phyloP scores from a whole-genome alignment of 768 basidiomycete genomes.

The Tricholoma sp. region DNA sequence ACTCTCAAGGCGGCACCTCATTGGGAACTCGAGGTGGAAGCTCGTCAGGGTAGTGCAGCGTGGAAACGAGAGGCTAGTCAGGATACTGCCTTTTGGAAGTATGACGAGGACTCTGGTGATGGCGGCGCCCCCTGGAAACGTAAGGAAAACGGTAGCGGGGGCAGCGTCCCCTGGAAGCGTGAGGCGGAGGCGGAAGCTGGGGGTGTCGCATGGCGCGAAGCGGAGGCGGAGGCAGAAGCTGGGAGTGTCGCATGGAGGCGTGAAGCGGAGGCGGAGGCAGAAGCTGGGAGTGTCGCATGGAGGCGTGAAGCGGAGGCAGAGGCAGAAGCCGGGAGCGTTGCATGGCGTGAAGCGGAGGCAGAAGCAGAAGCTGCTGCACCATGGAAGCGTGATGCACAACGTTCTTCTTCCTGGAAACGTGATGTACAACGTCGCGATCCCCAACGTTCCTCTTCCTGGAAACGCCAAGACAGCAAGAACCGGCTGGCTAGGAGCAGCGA shows the following conservation, averaged over 20 bases:
- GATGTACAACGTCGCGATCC: slow-evolving; percentile 1
- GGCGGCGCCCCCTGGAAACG: neutral
- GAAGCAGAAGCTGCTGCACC: slow-evolving; percentile 5
- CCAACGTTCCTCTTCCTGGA: slow-evolving; percentile 1
- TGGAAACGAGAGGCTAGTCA: no score
- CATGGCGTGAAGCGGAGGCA: slow-evolving; percentile 7
- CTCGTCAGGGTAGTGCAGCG: no score
- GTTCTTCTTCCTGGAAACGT: slow-evolving; percentile 15
- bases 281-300: no score
- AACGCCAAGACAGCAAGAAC: slow-evolving; percentile 3
- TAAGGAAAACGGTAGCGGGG: neutral
- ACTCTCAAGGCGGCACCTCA: neutral
- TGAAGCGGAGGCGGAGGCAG: slow-evolving; percentile 1
- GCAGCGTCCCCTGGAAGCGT: slow-evolving; percentile 5
- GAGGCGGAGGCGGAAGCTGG: slow-evolving; percentile 7
- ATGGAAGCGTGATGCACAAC: slow-evolving; percentile 17
- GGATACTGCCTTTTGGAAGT: no score
- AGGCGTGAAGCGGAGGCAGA: slow-evolving; percentile 8
- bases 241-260: neutral
- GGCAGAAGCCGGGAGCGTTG: neutral
- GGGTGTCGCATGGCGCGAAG: slow-evolving; percentile 3
- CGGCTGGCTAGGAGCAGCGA: neutral
- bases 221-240: slow-evolving; percentile 8
- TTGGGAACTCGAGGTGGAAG: no score
- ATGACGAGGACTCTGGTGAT: no score